Base-by-base conservation (phyloP, 257 asterid genomes). In the Salvia miltiorrhiza region DNA sequence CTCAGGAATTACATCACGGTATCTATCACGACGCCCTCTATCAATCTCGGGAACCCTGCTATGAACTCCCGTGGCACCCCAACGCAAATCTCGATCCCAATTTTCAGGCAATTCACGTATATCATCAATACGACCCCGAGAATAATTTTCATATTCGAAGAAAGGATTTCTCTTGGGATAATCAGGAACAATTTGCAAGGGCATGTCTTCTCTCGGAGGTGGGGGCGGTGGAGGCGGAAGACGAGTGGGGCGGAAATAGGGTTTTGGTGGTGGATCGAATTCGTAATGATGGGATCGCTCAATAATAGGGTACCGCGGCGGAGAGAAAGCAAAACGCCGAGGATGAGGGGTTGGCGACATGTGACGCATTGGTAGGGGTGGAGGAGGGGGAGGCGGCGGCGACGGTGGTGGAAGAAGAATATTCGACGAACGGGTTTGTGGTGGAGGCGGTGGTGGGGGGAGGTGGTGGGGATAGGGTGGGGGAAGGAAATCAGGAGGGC, bases 221-320 rank as follows among this genome's bases (percentile, higher is more conserved):
- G 75, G 79, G 19, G 77, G 79, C 13, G 64, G 75, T 0, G 63
- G 77, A 45, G 73, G 84, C 20, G 67, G 89, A 16, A 20, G 71
- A 60, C 14, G 23, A 14, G 63, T 54, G 63, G 41, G 76, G 70
- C 62, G 72, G 35, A 43, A 67, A 77, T 73, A 76, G 67, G 83
- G 77, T 72, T 78, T 72, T 11, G 72, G 70, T 11, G 71, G 72
- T 3, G 79, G 81, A 76, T 74, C 77, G 64, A 66, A 77, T 72
- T 78, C 89, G 79, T 67, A 50, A 65, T 24, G 66, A 70, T 72
- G 76, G 67, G 82, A 52, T 47, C 77, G 71, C 54, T 76, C 83
- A 11, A 17, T 55, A 73, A 40, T 40, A 57, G 59, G 75, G 61
- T 63, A 73, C n/a, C 58, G 79, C 28, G 75, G 79, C 14, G 88